These are phyloP conservation scores for Ramaria sp. DNA, from an alignment of 768 basidiomycete species.

Conservation along the genomic window DNA sequence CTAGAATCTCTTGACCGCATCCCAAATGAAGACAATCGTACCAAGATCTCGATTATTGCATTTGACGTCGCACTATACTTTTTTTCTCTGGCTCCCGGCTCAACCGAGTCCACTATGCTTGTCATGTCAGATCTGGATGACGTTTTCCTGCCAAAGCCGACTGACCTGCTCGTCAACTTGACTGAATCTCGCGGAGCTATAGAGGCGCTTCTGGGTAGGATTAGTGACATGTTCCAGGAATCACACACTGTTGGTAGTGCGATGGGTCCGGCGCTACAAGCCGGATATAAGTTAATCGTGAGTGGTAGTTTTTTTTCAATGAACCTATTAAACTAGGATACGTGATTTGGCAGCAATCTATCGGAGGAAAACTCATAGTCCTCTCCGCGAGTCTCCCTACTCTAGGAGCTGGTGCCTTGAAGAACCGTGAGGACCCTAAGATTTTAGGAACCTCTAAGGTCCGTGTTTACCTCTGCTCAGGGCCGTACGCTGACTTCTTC, in stretches of 20 bases:
- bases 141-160: slow-evolving; percentile 94
- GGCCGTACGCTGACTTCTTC: background rate
- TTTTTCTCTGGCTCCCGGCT: slow-evolving; percentile 80
- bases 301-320: slow-evolving; percentile 10
- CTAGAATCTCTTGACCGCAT: slow-evolving; percentile 91
- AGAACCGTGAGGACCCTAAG: slow-evolving; percentile 95
- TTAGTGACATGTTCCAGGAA: slow-evolving; percentile 98
- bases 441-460: slow-evolving; percentile 91
- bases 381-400: slow-evolving; percentile 81
- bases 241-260: slow-evolving; percentile 89
- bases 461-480: background rate
- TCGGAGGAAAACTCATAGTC: slow-evolving; percentile 90
- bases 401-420: slow-evolving; percentile 81
- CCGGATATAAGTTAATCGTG: slow-evolving; percentile 92
- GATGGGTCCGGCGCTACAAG: slow-evolving; percentile 88
- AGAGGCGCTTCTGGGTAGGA: slow-evolving; percentile 68
- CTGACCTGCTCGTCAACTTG: slow-evolving; percentile 91
- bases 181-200: slow-evolving; percentile 71
- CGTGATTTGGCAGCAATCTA: slow-evolving; percentile 48
- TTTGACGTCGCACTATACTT: slow-evolving; percentile 92
- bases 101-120: slow-evolving; percentile 81
- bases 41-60: slow-evolving; percentile 86
- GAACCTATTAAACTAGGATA: background rate
- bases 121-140: slow-evolving; percentile 97
- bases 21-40: slow-evolving; percentile 88